These are phyloP conservation scores for Pterocarpus santalinus DNA, from an alignment of 306 rosid species.

Conservation along the genomic window DNA sequence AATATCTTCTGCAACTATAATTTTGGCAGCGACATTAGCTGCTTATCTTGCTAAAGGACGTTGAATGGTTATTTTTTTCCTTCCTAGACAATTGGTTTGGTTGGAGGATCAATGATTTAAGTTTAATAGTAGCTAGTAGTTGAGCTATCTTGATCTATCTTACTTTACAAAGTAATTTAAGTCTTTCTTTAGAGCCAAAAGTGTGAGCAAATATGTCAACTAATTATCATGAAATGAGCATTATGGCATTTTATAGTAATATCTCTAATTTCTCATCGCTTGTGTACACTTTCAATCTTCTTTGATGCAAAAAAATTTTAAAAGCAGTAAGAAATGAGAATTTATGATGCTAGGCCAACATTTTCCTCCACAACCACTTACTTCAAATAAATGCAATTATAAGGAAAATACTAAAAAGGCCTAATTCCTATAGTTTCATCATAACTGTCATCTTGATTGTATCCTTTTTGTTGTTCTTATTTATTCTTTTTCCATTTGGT, in stretches of 20 bases:
- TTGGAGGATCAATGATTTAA: slow-evolving; percentile 44
- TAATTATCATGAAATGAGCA: slow-evolving; percentile 8
- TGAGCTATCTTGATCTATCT: slow-evolving; percentile 18
- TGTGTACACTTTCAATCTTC: background rate
- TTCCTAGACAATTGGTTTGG: slow-evolving; percentile 31
- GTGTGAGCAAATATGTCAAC: slow-evolving; percentile 19
- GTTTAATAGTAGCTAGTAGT: slow-evolving; percentile 37
- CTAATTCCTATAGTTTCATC: background rate
- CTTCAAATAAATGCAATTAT: slow-evolving; percentile 17
- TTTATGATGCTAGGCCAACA: background rate
- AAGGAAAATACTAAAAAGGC: no score
- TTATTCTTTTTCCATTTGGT: background rate
- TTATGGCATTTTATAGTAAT: slow-evolving; percentile 5
- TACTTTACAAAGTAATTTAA: slow-evolving; percentile 15
- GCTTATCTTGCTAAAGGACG: slow-evolving; percentile 72
- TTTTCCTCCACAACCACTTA: background rate
- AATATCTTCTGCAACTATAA: slow-evolving; percentile 71
- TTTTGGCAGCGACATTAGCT: slow-evolving; percentile 72
- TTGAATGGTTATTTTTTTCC: slow-evolving; percentile 50
- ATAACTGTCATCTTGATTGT: background rate
- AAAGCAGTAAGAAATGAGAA: background rate
- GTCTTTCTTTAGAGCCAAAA: slow-evolving; percentile 1
- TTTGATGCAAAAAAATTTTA: background rate
- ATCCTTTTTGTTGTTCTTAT: background rate
- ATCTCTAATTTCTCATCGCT: background rate